These are phyloP conservation scores for Primulina huaijiensis DNA, from an alignment of 257 asterid species.

Conservation along the genomic window DNA sequence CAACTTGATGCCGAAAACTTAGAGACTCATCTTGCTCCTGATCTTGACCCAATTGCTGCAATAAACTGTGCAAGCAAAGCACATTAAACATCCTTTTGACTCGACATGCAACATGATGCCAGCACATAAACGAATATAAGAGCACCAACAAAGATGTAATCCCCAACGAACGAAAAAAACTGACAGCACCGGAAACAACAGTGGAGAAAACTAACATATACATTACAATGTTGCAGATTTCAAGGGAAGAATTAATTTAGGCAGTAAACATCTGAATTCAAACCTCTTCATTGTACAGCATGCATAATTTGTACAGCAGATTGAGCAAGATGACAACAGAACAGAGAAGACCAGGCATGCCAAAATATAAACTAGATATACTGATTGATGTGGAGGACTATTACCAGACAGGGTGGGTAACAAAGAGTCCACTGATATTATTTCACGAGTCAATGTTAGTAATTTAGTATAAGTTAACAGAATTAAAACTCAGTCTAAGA, in stretches of 20 bases:
- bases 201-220: background rate
- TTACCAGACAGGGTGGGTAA: background rate
- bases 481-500: background rate
- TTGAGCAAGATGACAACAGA: background rate
- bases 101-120: background rate
- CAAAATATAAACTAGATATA: background rate
- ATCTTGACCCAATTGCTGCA: conserved; percentile 89
- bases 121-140: background rate
- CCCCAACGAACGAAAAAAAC: background rate
- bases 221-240: background rate
- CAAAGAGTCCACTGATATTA: background rate
- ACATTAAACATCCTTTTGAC: conserved; percentile 6
- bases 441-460: background rate
- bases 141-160: background rate
- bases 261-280: background rate
- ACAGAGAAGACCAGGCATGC: conserved; percentile 2
- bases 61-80: conserved; percentile 47
- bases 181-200: background rate
- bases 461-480: background rate
- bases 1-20: conserved; percentile 56
- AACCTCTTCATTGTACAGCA: background rate
- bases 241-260: background rate
- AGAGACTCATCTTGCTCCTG: conserved; percentile 77
- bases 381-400: background rate
- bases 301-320: background rate